Percentiles rank a stretch among this genome's conserved stretches.
Conservation (phyloP, 345 rosid genomes). For the Eucalyptus leucophloia region DNA sequence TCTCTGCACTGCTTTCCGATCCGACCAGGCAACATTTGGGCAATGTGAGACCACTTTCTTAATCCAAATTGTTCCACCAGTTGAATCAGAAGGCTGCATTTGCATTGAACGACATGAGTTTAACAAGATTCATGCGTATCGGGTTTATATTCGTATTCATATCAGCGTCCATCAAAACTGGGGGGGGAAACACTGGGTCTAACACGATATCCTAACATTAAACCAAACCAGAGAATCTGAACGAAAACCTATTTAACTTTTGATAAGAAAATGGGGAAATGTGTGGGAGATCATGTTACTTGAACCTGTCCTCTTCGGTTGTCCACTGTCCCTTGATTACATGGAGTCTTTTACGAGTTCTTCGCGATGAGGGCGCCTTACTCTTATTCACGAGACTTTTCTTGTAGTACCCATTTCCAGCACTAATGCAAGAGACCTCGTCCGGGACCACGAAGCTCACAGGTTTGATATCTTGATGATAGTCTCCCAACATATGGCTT, state of each 20-base stretch:
- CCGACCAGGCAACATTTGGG: conserved; percentile 70
- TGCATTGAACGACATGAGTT: neutral
- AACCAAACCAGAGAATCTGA: neutral
- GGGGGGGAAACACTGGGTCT: neutral
- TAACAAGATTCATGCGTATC: neutral
- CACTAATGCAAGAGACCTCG: conserved; percentile 46
- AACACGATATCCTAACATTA: neutral
- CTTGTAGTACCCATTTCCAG: conserved; percentile 8
- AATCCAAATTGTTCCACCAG: conserved; percentile 60
- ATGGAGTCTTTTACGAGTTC: conserved; percentile 37
- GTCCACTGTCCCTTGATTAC: conserved; percentile 95
- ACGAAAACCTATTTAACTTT: neutral
- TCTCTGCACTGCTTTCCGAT: conserved; percentile 96
- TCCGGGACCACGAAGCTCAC: conserved; percentile 32
- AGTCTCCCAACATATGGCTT: conserved; percentile 7
- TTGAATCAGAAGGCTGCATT: conserved; percentile 36
- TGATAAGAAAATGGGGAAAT: neutral
- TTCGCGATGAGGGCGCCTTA: conserved; percentile 16
- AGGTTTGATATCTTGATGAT: conserved; percentile 23
- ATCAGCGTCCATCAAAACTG: neutral
- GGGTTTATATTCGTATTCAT: neutral
- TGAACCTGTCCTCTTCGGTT: conserved; percentile 69
- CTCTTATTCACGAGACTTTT: conserved; percentile 10
- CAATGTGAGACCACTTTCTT: conserved; percentile 81
- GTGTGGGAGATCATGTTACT: neutral